phyloP scores from a whole-genome alignment of 2,329 filamentous ascomycete genomes.

The Coleophoma cylindrospora region DNA sequence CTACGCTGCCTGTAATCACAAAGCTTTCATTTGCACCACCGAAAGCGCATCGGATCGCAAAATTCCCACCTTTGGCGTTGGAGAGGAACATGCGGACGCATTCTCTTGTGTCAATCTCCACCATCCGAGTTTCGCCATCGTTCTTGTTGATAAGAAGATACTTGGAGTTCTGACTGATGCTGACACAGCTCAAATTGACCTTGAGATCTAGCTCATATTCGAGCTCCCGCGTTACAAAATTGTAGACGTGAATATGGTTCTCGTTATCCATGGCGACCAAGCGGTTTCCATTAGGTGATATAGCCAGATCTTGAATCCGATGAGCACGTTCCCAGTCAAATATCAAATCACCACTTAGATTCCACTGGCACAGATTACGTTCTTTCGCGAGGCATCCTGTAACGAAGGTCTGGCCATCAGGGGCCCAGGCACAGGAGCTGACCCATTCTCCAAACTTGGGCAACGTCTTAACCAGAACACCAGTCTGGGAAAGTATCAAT shows the following conservation, averaged over 20 bases:
- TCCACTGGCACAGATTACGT: slow-evolving; percentile 67
- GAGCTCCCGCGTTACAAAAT: slow-evolving; percentile 68
- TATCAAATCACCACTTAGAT: slow-evolving; percentile 54
- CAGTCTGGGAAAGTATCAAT: slow-evolving; percentile 43
- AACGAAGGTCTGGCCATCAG: slow-evolving; percentile 72
- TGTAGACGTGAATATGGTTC: slow-evolving; percentile 73
- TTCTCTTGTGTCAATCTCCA: slow-evolving; percentile 70
- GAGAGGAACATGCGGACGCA: slow-evolving; percentile 65
- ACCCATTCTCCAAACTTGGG: slow-evolving; percentile 77
- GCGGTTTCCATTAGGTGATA: slow-evolving; percentile 74
- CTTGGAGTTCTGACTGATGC: slow-evolving; percentile 75
- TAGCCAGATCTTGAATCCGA: slow-evolving; percentile 78
- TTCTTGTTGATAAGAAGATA: slow-evolving; percentile 78
- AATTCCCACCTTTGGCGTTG: slow-evolving; percentile 71
- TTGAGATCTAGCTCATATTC: slow-evolving; percentile 69
- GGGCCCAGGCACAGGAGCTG: slow-evolving; percentile 84
- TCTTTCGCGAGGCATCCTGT: slow-evolving; percentile 70
- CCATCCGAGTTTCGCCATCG: slow-evolving; percentile 70
- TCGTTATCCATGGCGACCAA: slow-evolving; percentile 74
- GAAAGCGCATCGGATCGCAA: slow-evolving; percentile 76
- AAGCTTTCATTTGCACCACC: slow-evolving; percentile 91
- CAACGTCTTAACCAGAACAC: slow-evolving; percentile 57
- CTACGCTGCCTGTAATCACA: slow-evolving; percentile 86
- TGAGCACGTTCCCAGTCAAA: slow-evolving; percentile 66
- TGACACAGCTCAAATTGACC: slow-evolving; percentile 70